Evolutionary conservation across 768 basidiomycete genomes (phyloP), one percentile per base, ranked within the genome.

Genomic region (Mycena galericulata): DNA sequence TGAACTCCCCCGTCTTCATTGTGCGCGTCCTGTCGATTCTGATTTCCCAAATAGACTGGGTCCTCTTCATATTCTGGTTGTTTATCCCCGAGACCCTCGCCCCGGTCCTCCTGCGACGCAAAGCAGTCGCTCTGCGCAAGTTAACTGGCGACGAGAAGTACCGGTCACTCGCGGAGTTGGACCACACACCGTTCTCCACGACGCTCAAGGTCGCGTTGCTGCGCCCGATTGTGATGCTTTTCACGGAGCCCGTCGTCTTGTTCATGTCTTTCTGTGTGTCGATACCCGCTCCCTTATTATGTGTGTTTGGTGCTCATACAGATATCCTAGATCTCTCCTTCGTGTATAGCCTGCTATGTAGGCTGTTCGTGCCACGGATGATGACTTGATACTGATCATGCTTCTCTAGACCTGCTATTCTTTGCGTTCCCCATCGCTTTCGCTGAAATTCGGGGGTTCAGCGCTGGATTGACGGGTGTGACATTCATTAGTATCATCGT

Each of bases 51-150:
- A 7, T 46, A 61, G 79, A 84, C 70, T 85, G 85, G 83, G 80
- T 85, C 69, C 79, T 83, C 38, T 81, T 85, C 67, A 82, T 85
- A 72, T 81, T 85, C 43, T 78, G 81, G 4, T 69, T 86, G 50
- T 77, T 85, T 68, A 82, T 86, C n/a, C 85, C 85, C 18, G 87
- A 89, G 74, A 87, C 86, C 1, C 84, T 86, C 54, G 83, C 84
- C 0, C 84, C 87, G 2, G 75, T 82, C 6, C 69, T 89, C 14
- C 81, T 89, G 11, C 79, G 78, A 8, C 72, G 76, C 27, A 84
- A 85, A 57, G 87, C 86, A 18, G 72, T 74, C 24, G 74, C 65
- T 24, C 73, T 88, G 10, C 79, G 83, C 20, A 83, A 82, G 65
- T 75, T 80, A n/a, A 81, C 79, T 3, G 81, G 81, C 18, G 79